Evolutionary conservation across 2,329 filamentous ascomycete genomes (phyloP), one percentile per base, ranked within the genome.

Genomic region (Alternaria ventricosa): DNA sequence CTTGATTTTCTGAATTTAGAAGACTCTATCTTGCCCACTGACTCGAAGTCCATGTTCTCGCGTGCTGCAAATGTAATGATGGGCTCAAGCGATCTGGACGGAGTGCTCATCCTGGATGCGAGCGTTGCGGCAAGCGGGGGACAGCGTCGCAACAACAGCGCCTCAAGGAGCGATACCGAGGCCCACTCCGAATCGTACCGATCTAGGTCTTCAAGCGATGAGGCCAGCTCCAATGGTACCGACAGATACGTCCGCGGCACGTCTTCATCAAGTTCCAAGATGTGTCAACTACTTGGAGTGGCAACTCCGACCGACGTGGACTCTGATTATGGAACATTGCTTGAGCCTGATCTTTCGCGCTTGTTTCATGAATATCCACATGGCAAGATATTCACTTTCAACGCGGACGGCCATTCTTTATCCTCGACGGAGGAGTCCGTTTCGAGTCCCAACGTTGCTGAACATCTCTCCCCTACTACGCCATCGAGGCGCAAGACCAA

Each of bases 81-180:
- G 57, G 66, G 69, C 8, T 78, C 77, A 3, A 78, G 76, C 43
- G 69, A 73, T 27, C 55, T 78, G 2, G 77, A 79, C 27, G 78
- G 78, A 12, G 76, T 79, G 1, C 28, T 79, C 3, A 77, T 79
- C 15, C 65, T 79, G 2, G 77, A 79, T 46, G 77, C 77, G 5
- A 77, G 75, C 6, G 64, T 78, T 27, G 75, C 71, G 20, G 70
- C 71, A 25, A 71, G 65, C 23, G 68, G 59, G 51, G 61, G 57
- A 8, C 64, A 64, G 27, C 61, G 62, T 1, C 70, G 70, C 25
- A 18, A 43, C 15, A 55, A 68, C 12, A 56, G 50, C 20, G 57
- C 50, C 13, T 43, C 65, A 7, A 47, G 62, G 12, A 66, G 55
- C 25, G 55, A 43, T 5, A 44, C 53, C 11, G 66, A 65, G 2